Conservation (phyloP, 2,329 filamentous ascomycete genomes). For the Fonsecaea pedrosoi region DNA sequence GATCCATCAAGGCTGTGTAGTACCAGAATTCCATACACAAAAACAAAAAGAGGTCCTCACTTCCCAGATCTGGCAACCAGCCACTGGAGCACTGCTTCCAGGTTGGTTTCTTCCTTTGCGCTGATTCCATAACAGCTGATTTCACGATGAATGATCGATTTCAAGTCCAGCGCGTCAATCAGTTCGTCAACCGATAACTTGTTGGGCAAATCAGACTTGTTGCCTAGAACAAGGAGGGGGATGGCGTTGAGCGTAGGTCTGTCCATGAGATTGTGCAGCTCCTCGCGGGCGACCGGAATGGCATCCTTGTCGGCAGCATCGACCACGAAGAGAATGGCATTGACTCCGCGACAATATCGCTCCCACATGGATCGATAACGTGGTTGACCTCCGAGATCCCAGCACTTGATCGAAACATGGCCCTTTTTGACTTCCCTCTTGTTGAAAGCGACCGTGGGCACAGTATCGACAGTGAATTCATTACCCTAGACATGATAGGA, state of each 20-base stretch:
- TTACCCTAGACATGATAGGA: slow-evolving; percentile 70
- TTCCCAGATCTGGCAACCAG: slow-evolving; percentile 86
- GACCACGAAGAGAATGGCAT: slow-evolving; percentile 98
- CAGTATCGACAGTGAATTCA: slow-evolving; percentile 99
- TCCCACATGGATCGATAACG: slow-evolving; percentile 99
- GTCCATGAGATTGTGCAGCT: slow-evolving; percentile 86
- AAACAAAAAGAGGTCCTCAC: slow-evolving; percentile 51
- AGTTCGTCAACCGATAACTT: slow-evolving; percentile 93
- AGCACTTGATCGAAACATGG: slow-evolving; percentile 98
- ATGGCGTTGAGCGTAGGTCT: slow-evolving; percentile 87
- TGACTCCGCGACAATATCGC: slow-evolving; percentile 95
- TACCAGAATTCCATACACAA: neutral
- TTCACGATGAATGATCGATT: slow-evolving; percentile 86
- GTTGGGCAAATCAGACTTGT: slow-evolving; percentile 94
- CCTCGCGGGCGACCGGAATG: slow-evolving; percentile 84
- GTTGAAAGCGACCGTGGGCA: slow-evolving; percentile 98
- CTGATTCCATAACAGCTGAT: slow-evolving; percentile 99
- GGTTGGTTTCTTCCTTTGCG: slow-evolving; percentile 97
- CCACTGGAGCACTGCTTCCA: slow-evolving; percentile 96
- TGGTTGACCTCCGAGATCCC: slow-evolving; percentile 97
- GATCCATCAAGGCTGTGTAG: neutral
- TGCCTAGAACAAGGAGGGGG: slow-evolving; percentile 89
- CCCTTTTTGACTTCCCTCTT: slow-evolving; percentile 98
- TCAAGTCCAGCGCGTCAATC: slow-evolving; percentile 90
- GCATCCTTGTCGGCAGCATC: slow-evolving; percentile 87